Base-by-base conservation (phyloP, 371 early-diverging fungal genomes). In the Mortierella sp. region DNA sequence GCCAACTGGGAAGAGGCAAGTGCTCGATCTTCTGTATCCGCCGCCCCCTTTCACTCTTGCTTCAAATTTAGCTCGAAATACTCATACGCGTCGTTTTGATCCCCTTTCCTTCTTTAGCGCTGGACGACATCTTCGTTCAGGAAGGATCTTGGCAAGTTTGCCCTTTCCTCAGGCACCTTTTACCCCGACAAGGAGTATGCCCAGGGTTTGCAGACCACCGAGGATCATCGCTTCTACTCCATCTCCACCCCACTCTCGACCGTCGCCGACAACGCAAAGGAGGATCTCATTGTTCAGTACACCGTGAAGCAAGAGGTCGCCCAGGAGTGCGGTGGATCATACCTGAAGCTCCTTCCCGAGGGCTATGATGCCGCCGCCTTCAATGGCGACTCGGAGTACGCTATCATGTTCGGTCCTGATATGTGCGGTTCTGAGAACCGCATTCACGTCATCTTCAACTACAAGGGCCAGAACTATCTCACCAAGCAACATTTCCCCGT, bases 301-400 rank as follows among this genome's bases (percentile, higher is more conserved):
- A 95, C 96, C 78, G 96, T 97, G 72, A 97, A 98, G 88, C 91
- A 96, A 58, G 97, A 97, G 73, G 90, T 95, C 71, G 84, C 84
- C 53, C 90, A 97, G 63, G 95, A 95, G 67, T 98, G 99, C 86
- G 98, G 97, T 70, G 99, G 99, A 57, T 96, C 97, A 54, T 98
- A 98, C 84, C 63, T 96, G 63, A 98, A 98, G 86, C 74, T 89
- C 55, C 82, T 87, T 58, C 83, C 85, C 31, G 74, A 81, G 38
- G 81, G 81, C 16, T 93, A 91, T 57, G 88, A 87, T 46, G 87
- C 94, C 49, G 84, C 76, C 47, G 83, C 86, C 53, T 96, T 97
- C 82, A 87, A 88, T 64, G 96, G 97, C 78, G 92, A 93, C 60
- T 91, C 94, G 39, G 91, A 93, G 34, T 98, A 96, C 86, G 95